Conservation (phyloP, 768 basidiomycete species). For the Tricholoma saponaceum region DNA sequence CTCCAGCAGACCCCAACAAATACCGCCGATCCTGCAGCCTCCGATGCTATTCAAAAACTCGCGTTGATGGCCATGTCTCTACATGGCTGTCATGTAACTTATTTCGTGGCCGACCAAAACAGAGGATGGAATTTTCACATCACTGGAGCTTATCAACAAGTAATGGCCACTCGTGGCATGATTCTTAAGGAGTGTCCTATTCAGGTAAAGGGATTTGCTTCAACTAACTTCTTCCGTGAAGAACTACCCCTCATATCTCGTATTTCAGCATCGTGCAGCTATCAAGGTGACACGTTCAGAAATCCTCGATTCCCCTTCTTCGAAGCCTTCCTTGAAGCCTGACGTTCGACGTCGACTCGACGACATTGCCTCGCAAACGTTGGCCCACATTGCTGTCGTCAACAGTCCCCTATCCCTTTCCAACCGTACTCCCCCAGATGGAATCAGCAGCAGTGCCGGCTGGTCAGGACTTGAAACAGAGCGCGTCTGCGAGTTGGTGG, state of each 20-base stretch:
- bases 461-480: conserved; percentile 94
- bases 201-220: conserved; percentile 46
- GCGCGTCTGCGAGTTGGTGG: conserved; percentile 86
- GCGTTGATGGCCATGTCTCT: conserved; percentile 74
- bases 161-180: conserved; percentile 85
- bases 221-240: conserved; percentile 8
- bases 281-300: conserved; percentile 93
- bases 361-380: conserved; percentile 90
- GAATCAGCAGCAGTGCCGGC: conserved; percentile 70
- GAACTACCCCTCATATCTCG: conserved; percentile 14
- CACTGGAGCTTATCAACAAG: conserved; percentile 88
- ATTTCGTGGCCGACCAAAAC: conserved; percentile 66
- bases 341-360: conserved; percentile 85
- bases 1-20: conserved; percentile 32
- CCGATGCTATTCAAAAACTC: conserved; percentile 75
- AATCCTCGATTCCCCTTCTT: conserved; percentile 81
- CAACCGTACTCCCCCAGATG: conserved; percentile 72
- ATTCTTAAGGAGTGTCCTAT: conserved; percentile 87
- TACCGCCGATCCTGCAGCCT: conserved; percentile 33
- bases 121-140: conserved; percentile 87
- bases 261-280: conserved; percentile 66
- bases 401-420: conserved; percentile 77
- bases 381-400: conserved; percentile 91
- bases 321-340: conserved; percentile 74
- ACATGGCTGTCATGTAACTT: conserved; percentile 83